A percentile compares a stretch with the other conserved stretches of the same genome.
These are phyloP conservation scores for Gamarada debralockiae DNA, from an alignment of 495 filamentous ascomycete species.

Conservation along the genomic window DNA sequence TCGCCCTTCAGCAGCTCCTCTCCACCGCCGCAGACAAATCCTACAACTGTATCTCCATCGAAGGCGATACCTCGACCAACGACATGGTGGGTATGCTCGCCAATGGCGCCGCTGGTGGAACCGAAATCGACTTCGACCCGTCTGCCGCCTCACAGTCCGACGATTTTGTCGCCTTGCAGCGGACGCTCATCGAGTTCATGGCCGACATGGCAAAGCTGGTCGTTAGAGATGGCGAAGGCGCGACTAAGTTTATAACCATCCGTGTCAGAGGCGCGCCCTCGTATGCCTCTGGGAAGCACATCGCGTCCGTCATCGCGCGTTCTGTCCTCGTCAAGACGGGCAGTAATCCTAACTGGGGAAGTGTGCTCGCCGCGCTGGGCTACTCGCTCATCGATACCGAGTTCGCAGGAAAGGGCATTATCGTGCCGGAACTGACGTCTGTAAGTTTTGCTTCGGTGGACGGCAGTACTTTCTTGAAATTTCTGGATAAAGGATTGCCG, in stretches of 20 bases:
- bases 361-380: constrained; percentile 87
- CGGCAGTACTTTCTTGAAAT: constrained; percentile 69
- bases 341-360: constrained; percentile 94
- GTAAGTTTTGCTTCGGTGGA: constrained; percentile 86
- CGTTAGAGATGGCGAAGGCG: constrained; percentile 91
- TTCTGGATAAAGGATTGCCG: too few species aligned
- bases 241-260: constrained; percentile 94
- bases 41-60: constrained; percentile 94
- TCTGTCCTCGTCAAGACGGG: constrained; percentile 94
- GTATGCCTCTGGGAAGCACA: constrained; percentile 55
- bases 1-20: constrained; percentile 63
- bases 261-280: constrained; percentile 65
- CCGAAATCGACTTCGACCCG: constrained; percentile 45
- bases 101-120: constrained; percentile 84
- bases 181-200: constrained; percentile 69
- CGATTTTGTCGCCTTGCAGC: constrained; percentile 60
- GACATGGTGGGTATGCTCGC: constrained; percentile 90
- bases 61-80: constrained; percentile 93
- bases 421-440: constrained; percentile 76
- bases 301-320: constrained; percentile 82
- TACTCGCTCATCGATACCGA: constrained; percentile 68
- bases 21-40: constrained; percentile 69
- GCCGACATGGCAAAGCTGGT: constrained; percentile 85
- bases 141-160: constrained; percentile 32
- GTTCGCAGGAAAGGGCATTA: constrained; percentile 46